Evolutionary conservation across 2,329 filamentous ascomycete genomes (phyloP), one percentile per base, ranked within the genome.

Genomic region (Colletotrichum camelliae): DNA sequence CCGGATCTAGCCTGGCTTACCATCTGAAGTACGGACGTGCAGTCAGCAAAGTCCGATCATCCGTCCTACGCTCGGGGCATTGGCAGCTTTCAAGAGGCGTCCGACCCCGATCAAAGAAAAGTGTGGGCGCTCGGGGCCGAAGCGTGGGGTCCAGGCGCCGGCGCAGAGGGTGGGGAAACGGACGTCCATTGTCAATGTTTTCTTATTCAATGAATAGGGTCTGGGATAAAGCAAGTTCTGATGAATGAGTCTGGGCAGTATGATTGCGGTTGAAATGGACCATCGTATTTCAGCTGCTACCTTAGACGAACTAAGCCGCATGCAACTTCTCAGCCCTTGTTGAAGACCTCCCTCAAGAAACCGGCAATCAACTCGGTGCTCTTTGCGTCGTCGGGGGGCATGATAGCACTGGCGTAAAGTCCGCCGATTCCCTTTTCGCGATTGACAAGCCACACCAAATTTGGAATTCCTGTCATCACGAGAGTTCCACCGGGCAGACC

Each of bases 341-440:
- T 57, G 21, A 67, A 67, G 6, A 35, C 43, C 43, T 57, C 65
- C 21, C 33, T 67, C 31, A 67, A 21, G 33, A 57, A 57, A 15
- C 39, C 29, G 10, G n/a, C 43, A 27, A 67, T 55, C 64, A 67
- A 2, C 2, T 67, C 64, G 0, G 64, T 55, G 27, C 43, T 67
- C 29, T 67, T 57, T 6, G 65, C n/a, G 16, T 67, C 43, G n/a
- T 57, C 48, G 1, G 43, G 43, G 5, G 65, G 65, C 65, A 37
- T 57, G 12, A 57, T 57, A 3, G 65, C 43, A 10, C 65, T 67
- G 29, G 64, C 64, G 18, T 67, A 89, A 9, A 70, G 33, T 5
- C 33, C 71, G 4, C 33, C 66, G 7, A 74, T 7, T 10, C 71
- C 71, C 16, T 27, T 61, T 10, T 62, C 39, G 3, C 66, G 33